These are phyloP conservation scores for Kuraishia molischiana DNA, from an alignment of 805 yeast species.

Conservation along the genomic window DNA sequence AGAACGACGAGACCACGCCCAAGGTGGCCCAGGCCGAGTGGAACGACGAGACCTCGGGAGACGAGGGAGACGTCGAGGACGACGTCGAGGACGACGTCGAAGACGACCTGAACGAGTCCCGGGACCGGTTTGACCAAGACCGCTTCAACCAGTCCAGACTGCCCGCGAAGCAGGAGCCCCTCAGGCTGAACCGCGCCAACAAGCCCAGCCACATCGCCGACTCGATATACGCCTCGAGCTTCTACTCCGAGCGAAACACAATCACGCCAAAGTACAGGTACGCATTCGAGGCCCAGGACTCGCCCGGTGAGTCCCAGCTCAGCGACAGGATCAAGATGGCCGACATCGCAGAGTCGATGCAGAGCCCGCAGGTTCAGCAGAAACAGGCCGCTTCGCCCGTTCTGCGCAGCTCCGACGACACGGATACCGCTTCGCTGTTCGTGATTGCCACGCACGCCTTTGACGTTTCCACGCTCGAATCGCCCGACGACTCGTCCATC, in stretches of 20 bases:
- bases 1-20: not conserved
- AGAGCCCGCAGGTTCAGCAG: not conserved
- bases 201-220: not conserved
- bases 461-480: conserved; percentile 38
- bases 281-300: not conserved
- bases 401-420: conserved; percentile 5
- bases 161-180: not conserved
- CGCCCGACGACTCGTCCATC: conserved; percentile 57
- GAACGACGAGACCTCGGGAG: not conserved
- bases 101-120: not conserved
- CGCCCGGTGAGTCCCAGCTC: not conserved
- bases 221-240: not conserved
- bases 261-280: not conserved
- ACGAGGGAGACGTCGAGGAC: conserved; percentile 1
- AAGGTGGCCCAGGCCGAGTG: not conserved
- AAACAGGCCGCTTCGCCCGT: not conserved
- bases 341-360: not conserved
- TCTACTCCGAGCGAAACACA: conserved; percentile 2
- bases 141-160: not conserved
- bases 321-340: not conserved
- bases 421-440: conserved; percentile 19
- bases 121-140: not conserved
- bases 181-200: not conserved
- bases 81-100: not conserved
- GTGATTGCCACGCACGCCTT: conserved; percentile 24